phyloP scores from a whole-genome alignment of 106 monocot species.

The Vanilla planifolia region DNA sequence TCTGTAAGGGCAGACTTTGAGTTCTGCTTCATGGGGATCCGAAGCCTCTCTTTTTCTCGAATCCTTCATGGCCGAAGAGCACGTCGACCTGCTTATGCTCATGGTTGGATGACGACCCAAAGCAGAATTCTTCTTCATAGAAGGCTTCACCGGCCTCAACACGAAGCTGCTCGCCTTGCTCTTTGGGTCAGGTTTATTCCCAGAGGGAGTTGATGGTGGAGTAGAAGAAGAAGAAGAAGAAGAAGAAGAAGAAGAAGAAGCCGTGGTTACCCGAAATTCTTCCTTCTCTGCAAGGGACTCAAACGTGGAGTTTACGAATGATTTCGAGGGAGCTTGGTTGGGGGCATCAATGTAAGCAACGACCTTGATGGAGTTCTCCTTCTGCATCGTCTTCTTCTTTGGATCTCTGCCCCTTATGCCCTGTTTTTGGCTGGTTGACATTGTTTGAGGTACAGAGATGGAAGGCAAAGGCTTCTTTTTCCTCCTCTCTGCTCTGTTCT shows the following conservation, averaged over 20 bases:
- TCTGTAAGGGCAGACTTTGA: slow-evolving; percentile 48
- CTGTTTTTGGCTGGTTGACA: too few relatives aligned
- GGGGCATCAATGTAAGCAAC: too few relatives aligned
- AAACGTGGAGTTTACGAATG: too few relatives aligned
- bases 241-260: background rate
- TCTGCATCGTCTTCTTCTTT: too few relatives aligned
- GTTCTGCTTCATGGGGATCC: slow-evolving; percentile 28
- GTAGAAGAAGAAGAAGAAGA: too few relatives aligned
- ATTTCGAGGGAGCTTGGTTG: too few relatives aligned
- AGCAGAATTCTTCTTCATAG: slow-evolving; percentile 34
- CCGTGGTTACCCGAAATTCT: slow-evolving; percentile 48
- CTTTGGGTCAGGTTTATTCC: too few relatives aligned
- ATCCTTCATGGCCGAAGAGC: slow-evolving; percentile 63
- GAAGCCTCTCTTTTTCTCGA: slow-evolving; percentile 26
- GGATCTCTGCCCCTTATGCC: too few relatives aligned
- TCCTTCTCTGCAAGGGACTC: background rate
- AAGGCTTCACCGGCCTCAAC: slow-evolving; percentile 26
- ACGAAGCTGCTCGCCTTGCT: slow-evolving; percentile 16
- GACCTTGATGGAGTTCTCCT: too few relatives aligned
- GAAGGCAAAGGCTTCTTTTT: too few relatives aligned
- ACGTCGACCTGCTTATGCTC: slow-evolving; percentile 19
- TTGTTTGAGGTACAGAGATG: too few relatives aligned
- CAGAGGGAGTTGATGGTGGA: background rate
- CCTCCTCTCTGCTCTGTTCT: too few relatives aligned
- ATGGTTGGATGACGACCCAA: slow-evolving; percentile 8